Conservation (phyloP, 2,329 filamentous ascomycete species). For the Myriosclerotinia scirpicola region DNA sequence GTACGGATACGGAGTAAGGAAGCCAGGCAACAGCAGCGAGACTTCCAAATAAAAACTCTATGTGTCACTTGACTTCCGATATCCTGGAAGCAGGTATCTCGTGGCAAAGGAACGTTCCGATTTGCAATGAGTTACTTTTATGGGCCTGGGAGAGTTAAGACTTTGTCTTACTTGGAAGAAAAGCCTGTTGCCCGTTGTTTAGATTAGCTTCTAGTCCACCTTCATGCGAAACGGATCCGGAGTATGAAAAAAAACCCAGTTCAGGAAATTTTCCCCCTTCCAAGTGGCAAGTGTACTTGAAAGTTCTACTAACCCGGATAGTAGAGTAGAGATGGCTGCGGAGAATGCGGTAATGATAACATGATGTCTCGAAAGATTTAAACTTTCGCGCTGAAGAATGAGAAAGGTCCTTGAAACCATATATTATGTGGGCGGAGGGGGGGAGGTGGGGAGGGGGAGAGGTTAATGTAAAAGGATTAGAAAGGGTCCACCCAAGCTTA, state of each 20-base stretch:
- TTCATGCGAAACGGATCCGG: conserved; percentile 9
- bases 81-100: conserved; percentile 26
- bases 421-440: not conserved
- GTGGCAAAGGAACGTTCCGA: conserved; percentile 20
- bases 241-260: not conserved
- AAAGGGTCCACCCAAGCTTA: conserved; percentile 10
- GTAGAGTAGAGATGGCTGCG: not conserved
- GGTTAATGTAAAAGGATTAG: not conserved
- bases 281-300: not conserved
- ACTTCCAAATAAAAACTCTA: not conserved
- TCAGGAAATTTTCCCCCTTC: not conserved
- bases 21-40: conserved; percentile 6
- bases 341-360: conserved; percentile 8
- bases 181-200: not conserved
- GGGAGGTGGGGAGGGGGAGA: not conserved
- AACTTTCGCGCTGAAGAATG: conserved; percentile 3
- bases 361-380: conserved; percentile 4
- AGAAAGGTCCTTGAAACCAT: not conserved
- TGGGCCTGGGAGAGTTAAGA: not conserved
- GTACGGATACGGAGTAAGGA: not conserved
- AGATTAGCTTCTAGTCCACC: not conserved
- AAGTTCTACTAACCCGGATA: not conserved
- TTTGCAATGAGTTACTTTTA: conserved; percentile 23
- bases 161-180: conserved; percentile 18
- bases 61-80: conserved; percentile 26